Percentiles rank a stretch among this genome's conserved stretches.
Evolutionary conservation across 768 basidiomycete genomes (phyloP).

Genomic region (Terana coerulea): DNA sequence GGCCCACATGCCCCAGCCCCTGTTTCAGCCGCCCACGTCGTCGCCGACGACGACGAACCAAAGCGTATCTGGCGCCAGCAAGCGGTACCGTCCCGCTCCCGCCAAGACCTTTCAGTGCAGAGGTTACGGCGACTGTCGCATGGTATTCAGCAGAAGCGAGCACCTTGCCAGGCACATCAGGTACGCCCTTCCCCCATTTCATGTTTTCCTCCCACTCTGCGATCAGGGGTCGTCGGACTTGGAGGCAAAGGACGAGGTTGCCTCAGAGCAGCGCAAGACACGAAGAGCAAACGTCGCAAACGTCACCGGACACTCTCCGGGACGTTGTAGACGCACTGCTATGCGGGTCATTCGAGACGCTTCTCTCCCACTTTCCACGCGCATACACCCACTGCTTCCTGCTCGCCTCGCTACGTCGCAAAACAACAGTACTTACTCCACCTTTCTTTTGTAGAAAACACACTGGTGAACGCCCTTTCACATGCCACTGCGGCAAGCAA

Average conservation of each 20-base stretch:
- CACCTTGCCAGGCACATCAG: constrained; percentile 94
- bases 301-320: too few relatives aligned
- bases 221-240: constrained; percentile 14
- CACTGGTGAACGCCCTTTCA: constrained; percentile 95
- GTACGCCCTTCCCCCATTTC: constrained; percentile 43
- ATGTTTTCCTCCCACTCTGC: constrained; percentile 13
- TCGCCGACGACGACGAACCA: constrained; percentile 8
- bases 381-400: too few relatives aligned
- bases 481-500: constrained; percentile 92
- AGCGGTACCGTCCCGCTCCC: constrained; percentile 77
- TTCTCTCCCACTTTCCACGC: too few relatives aligned
- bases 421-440: constrained; percentile 7
- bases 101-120: constrained; percentile 95
- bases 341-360: too few relatives aligned
- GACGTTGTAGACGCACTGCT: too few relatives aligned
- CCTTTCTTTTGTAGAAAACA: constrained; percentile 76
- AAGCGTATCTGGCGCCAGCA: constrained; percentile 26
- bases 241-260: too few relatives aligned
- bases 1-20: constrained; percentile 15
- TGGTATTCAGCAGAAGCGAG: constrained; percentile 95
- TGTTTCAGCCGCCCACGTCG: constrained; percentile 10
- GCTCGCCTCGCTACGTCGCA: too few relatives aligned
- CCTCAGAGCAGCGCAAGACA: too few relatives aligned
- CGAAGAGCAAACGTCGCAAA: too few relatives aligned
- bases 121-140: constrained; percentile 92